Evolutionary conservation across 306 rosid genomes (phyloP).

Genomic region (Citrullus amarus): DNA sequence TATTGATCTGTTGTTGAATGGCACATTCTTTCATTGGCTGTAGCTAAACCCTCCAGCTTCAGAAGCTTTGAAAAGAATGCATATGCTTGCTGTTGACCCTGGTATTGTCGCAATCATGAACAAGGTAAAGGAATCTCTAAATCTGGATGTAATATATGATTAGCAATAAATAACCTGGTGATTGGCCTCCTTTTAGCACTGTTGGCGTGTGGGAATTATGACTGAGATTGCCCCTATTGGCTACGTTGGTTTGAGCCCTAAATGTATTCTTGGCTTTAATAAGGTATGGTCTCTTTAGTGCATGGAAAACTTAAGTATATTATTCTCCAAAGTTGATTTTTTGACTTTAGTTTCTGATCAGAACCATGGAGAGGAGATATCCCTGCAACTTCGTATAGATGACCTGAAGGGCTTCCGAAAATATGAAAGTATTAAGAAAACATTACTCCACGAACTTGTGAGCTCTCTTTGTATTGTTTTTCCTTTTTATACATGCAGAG

Average conservation of each 20-base stretch:
- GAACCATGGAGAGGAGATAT: conserved; percentile 92
- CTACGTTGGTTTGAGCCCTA: conserved; percentile 85
- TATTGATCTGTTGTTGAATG: conserved; percentile 10
- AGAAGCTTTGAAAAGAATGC: conserved; percentile 90
- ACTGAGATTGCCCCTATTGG: conserved; percentile 97
- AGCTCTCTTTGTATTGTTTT: conserved; percentile 14
- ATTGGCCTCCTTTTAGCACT: conserved; percentile 42
- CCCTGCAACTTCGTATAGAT: conserved; percentile 89
- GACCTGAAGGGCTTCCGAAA: conserved; percentile 92
- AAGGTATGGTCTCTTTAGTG: conserved; percentile 33
- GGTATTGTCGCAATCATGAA: conserved; percentile 90
- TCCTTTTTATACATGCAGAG: not conserved
- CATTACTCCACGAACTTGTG: conserved; percentile 96
- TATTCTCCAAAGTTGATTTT: not conserved
- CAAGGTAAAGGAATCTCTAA: conserved; percentile 40
- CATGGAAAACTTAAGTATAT: not conserved
- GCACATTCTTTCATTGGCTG: conserved; percentile 18
- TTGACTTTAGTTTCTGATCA: conserved; percentile 15
- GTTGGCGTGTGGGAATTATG: conserved; percentile 91
- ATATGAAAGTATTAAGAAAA: conserved; percentile 73
- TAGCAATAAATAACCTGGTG: conserved; percentile 16
- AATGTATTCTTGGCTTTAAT: conserved; percentile 86
- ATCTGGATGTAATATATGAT: conserved; percentile 13
- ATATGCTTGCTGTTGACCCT: conserved; percentile 90
- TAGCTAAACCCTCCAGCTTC: conserved; percentile 82